These are phyloP conservation scores for Fusarium miscanthi DNA, from an alignment of 2,329 filamentous ascomycete species.

Conservation along the genomic window DNA sequence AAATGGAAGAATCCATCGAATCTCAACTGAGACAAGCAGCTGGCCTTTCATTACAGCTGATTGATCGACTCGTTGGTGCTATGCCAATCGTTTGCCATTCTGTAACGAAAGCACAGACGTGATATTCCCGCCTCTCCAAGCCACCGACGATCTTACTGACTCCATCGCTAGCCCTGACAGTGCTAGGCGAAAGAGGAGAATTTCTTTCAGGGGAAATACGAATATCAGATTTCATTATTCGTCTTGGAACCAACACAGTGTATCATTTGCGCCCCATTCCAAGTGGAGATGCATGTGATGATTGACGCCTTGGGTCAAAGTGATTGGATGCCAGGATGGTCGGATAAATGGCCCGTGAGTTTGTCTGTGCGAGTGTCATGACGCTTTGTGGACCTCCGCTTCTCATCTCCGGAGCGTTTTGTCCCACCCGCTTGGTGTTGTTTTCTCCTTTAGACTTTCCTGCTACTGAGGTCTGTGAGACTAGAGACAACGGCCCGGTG, in stretches of 20 bases:
- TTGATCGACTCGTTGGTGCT: not conserved
- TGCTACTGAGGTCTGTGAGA: not conserved
- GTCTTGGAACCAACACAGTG: not conserved
- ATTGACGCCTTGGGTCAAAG: not conserved
- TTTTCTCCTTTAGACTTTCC: not conserved
- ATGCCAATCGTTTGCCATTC: slow-evolving; percentile 3
- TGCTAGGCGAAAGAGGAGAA: not conserved
- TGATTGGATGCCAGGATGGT: slow-evolving; percentile 15
- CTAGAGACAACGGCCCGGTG: not conserved
- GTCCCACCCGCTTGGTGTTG: not conserved
- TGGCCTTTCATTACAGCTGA: not conserved
- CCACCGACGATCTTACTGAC: not conserved
- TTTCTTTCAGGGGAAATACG: slow-evolving; percentile 4
- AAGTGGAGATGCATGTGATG: not conserved
- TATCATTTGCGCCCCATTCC: not conserved
- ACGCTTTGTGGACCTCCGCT: not conserved
- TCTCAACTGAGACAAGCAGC: slow-evolving; percentile 12
- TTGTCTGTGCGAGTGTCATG: not conserved
- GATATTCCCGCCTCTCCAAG: not conserved
- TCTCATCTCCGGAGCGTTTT: not conserved
- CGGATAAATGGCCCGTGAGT: not conserved
- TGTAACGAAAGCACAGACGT: slow-evolving; percentile 12
- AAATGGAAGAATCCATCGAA: slow-evolving; percentile 10
- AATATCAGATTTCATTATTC: not conserved
- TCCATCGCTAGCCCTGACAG: not conserved